Evolutionary conservation across 805 yeast genomes (phyloP).

Genomic region (Hyphopichia homilentoma): DNA sequence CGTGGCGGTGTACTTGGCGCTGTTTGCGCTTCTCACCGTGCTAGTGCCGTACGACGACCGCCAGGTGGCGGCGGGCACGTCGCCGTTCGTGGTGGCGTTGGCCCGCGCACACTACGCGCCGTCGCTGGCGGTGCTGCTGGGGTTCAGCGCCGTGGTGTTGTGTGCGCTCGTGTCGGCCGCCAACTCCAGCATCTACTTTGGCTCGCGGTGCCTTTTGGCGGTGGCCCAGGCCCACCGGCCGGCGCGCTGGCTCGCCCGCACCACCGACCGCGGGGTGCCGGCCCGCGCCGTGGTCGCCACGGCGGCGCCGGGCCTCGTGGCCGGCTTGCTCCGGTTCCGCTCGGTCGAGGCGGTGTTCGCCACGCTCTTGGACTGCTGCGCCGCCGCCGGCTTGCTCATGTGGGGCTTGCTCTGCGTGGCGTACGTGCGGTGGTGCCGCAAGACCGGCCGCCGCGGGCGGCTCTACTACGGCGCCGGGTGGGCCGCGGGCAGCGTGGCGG

Average conservation of each 20-base stretch:
- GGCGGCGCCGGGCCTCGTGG: slow-evolving; percentile 15
- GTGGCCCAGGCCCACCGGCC: slow-evolving; percentile 9
- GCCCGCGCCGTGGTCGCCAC: slow-evolving; percentile 15
- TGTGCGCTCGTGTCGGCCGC: slow-evolving; percentile 22
- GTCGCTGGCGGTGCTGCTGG: slow-evolving; percentile 8
- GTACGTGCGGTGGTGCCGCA: slow-evolving; percentile 10
- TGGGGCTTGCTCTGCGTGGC: slow-evolving; percentile 19
- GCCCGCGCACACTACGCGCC: slow-evolving; percentile 11
- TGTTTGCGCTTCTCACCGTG: slow-evolving; percentile 61
- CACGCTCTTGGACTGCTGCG: slow-evolving; percentile 17
- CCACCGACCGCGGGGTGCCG: slow-evolving; percentile 12
- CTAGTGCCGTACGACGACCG: slow-evolving; percentile 49
- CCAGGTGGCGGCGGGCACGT: slow-evolving; percentile 9
- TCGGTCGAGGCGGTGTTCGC: slow-evolving; percentile 14
- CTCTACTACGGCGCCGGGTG: slow-evolving; percentile 1
- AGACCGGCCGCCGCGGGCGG: neutral
- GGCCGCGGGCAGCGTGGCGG: slow-evolving; percentile 1
- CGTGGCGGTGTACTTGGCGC: slow-evolving; percentile 54
- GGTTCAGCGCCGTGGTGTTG: slow-evolving; percentile 18
- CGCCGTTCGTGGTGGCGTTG: slow-evolving; percentile 22
- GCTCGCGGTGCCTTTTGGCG: slow-evolving; percentile 18
- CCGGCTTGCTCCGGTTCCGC: slow-evolving; percentile 14
- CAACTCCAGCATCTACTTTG: slow-evolving; percentile 25
- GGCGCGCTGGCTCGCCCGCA: slow-evolving; percentile 6
- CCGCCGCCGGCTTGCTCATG: slow-evolving; percentile 25